These are phyloP conservation scores for Malus domestica DNA, from an alignment of 306 rosid species.

Conservation along the genomic window ASM211411v1 NC_041797.1:8904001-8904500, in stretches of 20 bases:
- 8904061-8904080: too few species aligned
- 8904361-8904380: neutral
- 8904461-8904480: neutral
- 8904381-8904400: constrained; percentile 21
- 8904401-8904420: constrained; percentile 21
- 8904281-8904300: too few species aligned
- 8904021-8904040: neutral
- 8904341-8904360: neutral
- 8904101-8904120: too few species aligned
- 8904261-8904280: neutral
- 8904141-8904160: too few species aligned
- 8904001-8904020: neutral
- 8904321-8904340: neutral
- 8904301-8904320: too few species aligned
- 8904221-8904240: too few species aligned
- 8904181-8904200: too few species aligned
- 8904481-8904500: constrained; percentile 24
- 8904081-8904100: too few species aligned
- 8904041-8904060: neutral
- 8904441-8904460: neutral
- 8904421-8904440: neutral
- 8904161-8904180: too few species aligned
- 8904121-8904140: too few species aligned
- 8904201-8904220: too few species aligned
- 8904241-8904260: too few species aligned